phyloP scores from a whole-genome alignment of 2,329 filamentous ascomycete genomes.

The Diaporthe sp. region DNA sequence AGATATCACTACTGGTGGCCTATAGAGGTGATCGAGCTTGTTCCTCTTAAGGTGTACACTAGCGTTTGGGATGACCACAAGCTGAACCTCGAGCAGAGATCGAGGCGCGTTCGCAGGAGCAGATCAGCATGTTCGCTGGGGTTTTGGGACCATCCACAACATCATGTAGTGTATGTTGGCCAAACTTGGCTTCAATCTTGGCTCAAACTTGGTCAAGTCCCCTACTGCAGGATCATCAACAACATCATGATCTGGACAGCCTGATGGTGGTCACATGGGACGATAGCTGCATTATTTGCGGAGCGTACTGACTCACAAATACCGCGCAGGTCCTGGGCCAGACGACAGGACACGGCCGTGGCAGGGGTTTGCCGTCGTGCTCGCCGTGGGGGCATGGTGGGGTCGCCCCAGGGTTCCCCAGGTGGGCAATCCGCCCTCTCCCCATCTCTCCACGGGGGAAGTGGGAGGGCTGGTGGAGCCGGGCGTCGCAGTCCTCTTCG shows the following conservation, averaged over 20 bases:
- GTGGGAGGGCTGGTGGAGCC: slow-evolving; percentile 20
- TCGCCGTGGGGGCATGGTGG: slow-evolving; percentile 20
- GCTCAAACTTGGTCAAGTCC: slow-evolving; percentile 7
- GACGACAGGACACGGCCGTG: not conserved
- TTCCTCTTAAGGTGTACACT: not conserved
- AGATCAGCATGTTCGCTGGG: not conserved
- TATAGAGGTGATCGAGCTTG: not conserved
- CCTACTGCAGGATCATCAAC: not conserved
- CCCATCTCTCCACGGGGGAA: slow-evolving; percentile 28
- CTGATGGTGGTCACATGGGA: not conserved
- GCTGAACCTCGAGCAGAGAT: not conserved
- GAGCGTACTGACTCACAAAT: slow-evolving; percentile 11
- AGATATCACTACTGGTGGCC: not conserved
- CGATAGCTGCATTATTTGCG: not conserved
- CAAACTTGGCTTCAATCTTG: slow-evolving; percentile 9
- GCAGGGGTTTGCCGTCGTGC: slow-evolving; percentile 22
- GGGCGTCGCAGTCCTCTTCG: not conserved
- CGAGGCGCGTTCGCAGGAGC: not conserved
- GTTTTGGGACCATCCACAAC: not conserved
- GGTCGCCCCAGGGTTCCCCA: slow-evolving; percentile 24
- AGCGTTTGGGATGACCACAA: not conserved
- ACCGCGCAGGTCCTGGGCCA: not conserved
- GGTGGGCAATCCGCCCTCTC: slow-evolving; percentile 26
- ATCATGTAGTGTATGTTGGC: not conserved
- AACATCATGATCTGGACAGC: not conserved